These are phyloP conservation scores for Chlamydomonas incerta DNA, from an alignment of 139 green algal genomes.

Conservation along the genomic window DNA sequence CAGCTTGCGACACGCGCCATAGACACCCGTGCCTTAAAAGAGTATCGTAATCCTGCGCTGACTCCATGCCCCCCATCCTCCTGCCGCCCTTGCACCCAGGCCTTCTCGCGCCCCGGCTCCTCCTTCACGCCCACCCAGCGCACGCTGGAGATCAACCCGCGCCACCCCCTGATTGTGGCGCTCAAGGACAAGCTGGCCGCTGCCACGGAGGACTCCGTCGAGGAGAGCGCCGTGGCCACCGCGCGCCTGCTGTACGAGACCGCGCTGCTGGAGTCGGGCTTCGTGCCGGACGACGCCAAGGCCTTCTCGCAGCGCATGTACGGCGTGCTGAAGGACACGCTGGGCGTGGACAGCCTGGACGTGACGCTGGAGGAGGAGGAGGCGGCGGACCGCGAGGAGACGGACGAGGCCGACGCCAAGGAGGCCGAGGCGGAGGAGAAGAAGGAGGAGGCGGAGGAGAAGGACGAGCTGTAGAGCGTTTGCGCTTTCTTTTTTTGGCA, in stretches of 20 bases:
- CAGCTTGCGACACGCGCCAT: no score
- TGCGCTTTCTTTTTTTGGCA: no score
- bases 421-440: not conserved
- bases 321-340: constrained; percentile 21
- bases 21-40: no score
- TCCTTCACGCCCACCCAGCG: constrained; percentile 27
- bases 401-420: not conserved
- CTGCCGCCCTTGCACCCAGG: constrained; percentile 20
- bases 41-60: no score
- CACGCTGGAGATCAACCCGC: constrained; percentile 96
- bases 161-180: constrained; percentile 90
- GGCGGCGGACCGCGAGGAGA: not conserved
- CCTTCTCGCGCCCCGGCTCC: constrained; percentile 62
- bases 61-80: no score
- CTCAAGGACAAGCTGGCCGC: constrained; percentile 79
- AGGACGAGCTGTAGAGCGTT: constrained; percentile 4
- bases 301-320: constrained; percentile 43
- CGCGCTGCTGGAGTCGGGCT: constrained; percentile 93
- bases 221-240: constrained; percentile 40
- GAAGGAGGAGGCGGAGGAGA: not conserved
- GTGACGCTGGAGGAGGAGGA: constrained; percentile 41
- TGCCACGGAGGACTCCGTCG: constrained; percentile 56
- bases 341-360: constrained; percentile 48
- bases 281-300: constrained; percentile 78
- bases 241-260: constrained; percentile 94